Evolutionary conservation across 441 rosid genomes (phyloP).

Genomic region (Macaranga tanarius): DNA sequence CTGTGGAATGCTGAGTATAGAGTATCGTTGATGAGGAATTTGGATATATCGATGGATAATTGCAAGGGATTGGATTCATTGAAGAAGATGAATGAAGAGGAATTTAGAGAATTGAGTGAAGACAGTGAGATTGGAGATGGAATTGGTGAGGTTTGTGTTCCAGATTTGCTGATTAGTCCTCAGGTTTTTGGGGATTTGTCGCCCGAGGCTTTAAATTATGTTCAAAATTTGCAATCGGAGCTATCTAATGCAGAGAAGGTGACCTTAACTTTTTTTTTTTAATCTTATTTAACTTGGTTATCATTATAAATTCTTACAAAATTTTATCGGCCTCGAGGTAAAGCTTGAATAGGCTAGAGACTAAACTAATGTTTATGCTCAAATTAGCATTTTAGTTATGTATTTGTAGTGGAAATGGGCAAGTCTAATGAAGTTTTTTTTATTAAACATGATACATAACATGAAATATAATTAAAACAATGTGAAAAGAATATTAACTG

Average conservation of each 20-base stretch:
- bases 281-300: not conserved
- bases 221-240: constrained; percentile 64
- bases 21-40: constrained; percentile 63
- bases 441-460: too few relatives aligned
- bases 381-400: not conserved
- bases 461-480: too few relatives aligned
- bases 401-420: not conserved
- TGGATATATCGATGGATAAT: constrained; percentile 42
- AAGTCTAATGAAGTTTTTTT: too few relatives aligned
- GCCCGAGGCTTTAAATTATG: constrained; percentile 57
- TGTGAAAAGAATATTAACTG: not conserved
- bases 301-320: too few relatives aligned
- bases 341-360: not conserved
- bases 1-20: constrained; percentile 95
- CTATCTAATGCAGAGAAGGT: constrained; percentile 58
- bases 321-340: not conserved
- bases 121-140: constrained; percentile 28
- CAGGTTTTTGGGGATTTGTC: constrained; percentile 63
- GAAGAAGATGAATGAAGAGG: constrained; percentile 28
- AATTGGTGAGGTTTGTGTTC: constrained; percentile 23
- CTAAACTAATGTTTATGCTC: too few relatives aligned
- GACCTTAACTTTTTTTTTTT: not conserved
- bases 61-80: constrained; percentile 24
- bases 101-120: constrained; percentile 24
- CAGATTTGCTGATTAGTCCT: constrained; percentile 51